Base-by-base conservation (phyloP, 257 asterid species). In the Solanum dulcamara region DNA sequence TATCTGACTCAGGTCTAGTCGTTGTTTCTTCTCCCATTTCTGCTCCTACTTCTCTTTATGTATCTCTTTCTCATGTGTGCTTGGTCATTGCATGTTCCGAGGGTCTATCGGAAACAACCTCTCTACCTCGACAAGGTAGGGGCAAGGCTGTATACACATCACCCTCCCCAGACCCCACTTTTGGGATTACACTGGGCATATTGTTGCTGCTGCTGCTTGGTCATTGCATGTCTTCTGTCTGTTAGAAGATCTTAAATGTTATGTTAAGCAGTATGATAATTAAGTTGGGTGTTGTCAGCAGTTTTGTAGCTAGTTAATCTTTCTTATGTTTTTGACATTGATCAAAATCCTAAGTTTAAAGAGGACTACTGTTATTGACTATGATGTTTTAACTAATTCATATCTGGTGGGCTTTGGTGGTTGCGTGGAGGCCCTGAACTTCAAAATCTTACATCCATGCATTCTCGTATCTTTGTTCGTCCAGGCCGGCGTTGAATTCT, bases 1-100 rank as follows among this genome's bases (percentile, higher is more conserved):
- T 97, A 97, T 89, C 90, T 97, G 91, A 97, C 99, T 4, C 98
- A 95, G 99, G 98, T 94, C 67, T 83, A 48, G 81, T 59, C 84
- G 67, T 86, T 57, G 46, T 71, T 85, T 74, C 62, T 85, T n/a
- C 70, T 81, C 66, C 51, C 20, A 80, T 64, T 35, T 72, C 17
- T 84, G 46, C 87, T 83, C 48, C 70, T 37, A 42, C 84, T 80
- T 46, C 70, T 87, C 85, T 46, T 40, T 66, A 18, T 14, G 50
- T 32, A 2, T 32, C 42, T 85, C 42, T 59, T 28, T 67, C 37
- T 77, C 40, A 44, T 59, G 83, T 22, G 32, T 81, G 33, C 62
- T 83, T 83, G 79, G 84, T 68, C 48, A 13, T 53, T 83, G 30
- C 67, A 70, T 51, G 83, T 77, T 15, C 74, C 40, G n/a, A 30